Conservation (phyloP, 768 basidiomycete species). For the Tricholomella constricta region DNA sequence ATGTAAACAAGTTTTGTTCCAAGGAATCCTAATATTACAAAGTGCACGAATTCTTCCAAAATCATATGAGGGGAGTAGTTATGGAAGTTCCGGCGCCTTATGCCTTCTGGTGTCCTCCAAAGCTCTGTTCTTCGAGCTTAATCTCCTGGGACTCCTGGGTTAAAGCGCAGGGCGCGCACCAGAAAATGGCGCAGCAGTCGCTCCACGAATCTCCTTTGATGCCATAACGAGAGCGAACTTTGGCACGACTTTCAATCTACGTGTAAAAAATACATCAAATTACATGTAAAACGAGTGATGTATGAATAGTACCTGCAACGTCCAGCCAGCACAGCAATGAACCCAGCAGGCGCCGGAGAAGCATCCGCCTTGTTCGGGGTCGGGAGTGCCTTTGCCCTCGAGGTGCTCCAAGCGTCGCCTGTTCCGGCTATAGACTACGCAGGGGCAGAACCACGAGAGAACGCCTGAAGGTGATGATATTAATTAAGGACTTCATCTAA, state of each 20-base stretch:
- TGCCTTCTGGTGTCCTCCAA: slow-evolving; percentile 10
- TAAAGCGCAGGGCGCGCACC: slow-evolving; percentile 43
- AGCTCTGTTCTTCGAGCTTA: slow-evolving; percentile 40
- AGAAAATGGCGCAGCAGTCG: slow-evolving; percentile 35
- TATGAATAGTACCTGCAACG: slow-evolving; percentile 30
- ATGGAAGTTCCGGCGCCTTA: no score
- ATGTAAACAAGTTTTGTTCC: no score
- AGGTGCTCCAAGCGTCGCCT: slow-evolving; percentile 37
- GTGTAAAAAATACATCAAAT: no score
- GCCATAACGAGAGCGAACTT: slow-evolving; percentile 12
- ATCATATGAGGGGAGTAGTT: no score
- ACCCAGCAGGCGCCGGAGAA: slow-evolving; percentile 31
- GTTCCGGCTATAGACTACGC: slow-evolving; percentile 38
- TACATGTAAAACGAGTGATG: no score
- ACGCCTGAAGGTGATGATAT: slow-evolving; percentile 19
- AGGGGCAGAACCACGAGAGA: slow-evolving; percentile 38
- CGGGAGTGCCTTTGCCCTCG: slow-evolving; percentile 27
- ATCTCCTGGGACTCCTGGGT: slow-evolving; percentile 45
- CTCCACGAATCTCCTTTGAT: slow-evolving; percentile 36
- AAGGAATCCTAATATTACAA: no score
- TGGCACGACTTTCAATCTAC: slow-evolving; percentile 26
- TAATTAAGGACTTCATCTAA: neutral
- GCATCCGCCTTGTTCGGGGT: slow-evolving; percentile 37
- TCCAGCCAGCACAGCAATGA: slow-evolving; percentile 30
- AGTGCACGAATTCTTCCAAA: no score